A percentile compares a stretch with the other conserved stretches of the same genome.
Conservation (phyloP, 2,329 filamentous ascomycete species). For the Metarhizium brunneum region DNA sequence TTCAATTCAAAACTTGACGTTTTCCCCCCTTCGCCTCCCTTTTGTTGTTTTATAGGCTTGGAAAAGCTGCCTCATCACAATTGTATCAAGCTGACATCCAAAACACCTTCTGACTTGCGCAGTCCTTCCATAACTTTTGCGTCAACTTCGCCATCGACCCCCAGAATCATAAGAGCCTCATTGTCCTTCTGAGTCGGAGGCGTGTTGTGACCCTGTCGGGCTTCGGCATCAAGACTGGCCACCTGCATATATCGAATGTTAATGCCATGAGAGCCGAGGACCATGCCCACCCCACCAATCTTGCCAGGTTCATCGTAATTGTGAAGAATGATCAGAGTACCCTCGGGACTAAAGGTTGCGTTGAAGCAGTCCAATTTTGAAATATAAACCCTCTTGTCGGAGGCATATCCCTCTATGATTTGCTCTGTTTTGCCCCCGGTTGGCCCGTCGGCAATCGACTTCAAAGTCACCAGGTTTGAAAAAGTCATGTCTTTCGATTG, state of each 20-base stretch:
- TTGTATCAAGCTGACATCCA: constrained; percentile 44
- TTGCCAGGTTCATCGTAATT: constrained; percentile 78
- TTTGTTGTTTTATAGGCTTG: too few relatives aligned
- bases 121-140: constrained; percentile 43
- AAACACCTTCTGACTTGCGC: constrained; percentile 39
- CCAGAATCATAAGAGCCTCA: constrained; percentile 76
- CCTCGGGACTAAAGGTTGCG: constrained; percentile 63
- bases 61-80: constrained; percentile 17
- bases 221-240: constrained; percentile 34
- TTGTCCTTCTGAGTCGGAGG: constrained; percentile 28
- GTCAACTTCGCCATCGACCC: constrained; percentile 57
- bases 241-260: constrained; percentile 81
- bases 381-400: constrained; percentile 56
- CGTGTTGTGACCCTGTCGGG: constrained; percentile 12
- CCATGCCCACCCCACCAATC: constrained; percentile 68
- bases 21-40: too few relatives aligned
- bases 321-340: constrained; percentile 66
- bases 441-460: constrained; percentile 34
- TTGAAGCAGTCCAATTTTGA: constrained; percentile 65
- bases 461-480: constrained; percentile 61
- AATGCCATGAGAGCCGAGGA: constrained; percentile 59
- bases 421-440: constrained; percentile 22
- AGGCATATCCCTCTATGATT: constrained; percentile 57
- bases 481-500: constrained; percentile 55
- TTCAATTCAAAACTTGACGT: too few relatives aligned